Conservation (phyloP, 345 rosid species). For the Laguncularia racemosa region DNA sequence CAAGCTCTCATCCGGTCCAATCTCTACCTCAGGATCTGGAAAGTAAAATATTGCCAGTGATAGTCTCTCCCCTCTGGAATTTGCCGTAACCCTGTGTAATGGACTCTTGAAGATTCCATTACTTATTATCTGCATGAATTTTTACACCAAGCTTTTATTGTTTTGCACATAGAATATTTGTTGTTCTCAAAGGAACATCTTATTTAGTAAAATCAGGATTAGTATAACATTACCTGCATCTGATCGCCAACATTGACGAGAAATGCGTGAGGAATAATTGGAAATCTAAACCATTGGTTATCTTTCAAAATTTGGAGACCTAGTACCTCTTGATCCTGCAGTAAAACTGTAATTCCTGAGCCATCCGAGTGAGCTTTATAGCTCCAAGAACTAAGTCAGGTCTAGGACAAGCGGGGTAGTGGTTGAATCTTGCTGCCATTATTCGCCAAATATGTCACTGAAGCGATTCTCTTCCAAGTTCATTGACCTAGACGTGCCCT, state of each 20-base stretch:
- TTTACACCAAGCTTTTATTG: background rate
- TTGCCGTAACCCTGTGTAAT: slow-evolving; percentile 22
- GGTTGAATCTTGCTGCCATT: slow-evolving; percentile 38
- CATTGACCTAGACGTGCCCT: slow-evolving; percentile 46
- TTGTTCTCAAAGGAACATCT: background rate
- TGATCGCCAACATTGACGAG: slow-evolving; percentile 25
- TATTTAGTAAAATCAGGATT: background rate
- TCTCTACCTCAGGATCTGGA: slow-evolving; percentile 12
- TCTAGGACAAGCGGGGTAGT: slow-evolving; percentile 37
- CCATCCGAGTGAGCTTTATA: slow-evolving; percentile 39
- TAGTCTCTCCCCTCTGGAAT: slow-evolving; percentile 20
- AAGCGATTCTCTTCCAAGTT: slow-evolving; percentile 34
- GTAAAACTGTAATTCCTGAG: slow-evolving; percentile 23
- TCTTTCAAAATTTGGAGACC: slow-evolving; percentile 23
- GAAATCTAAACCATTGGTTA: slow-evolving; percentile 23
- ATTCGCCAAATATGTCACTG: slow-evolving; percentile 28
- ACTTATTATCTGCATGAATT: slow-evolving; percentile 23
- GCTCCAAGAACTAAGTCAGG: slow-evolving; percentile 45
- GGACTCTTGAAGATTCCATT: slow-evolving; percentile 31
- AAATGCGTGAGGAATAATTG: slow-evolving; percentile 18
- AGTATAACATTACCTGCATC: slow-evolving; percentile 12
- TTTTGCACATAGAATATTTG: background rate
- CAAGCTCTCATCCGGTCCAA: slow-evolving; percentile 9
- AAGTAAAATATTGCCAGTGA: slow-evolving; percentile 19
- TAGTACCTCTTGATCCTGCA: slow-evolving; percentile 24